Evolutionary conservation across 2,329 filamentous ascomycete genomes (phyloP).

Genomic region (Claviceps paspali): DNA sequence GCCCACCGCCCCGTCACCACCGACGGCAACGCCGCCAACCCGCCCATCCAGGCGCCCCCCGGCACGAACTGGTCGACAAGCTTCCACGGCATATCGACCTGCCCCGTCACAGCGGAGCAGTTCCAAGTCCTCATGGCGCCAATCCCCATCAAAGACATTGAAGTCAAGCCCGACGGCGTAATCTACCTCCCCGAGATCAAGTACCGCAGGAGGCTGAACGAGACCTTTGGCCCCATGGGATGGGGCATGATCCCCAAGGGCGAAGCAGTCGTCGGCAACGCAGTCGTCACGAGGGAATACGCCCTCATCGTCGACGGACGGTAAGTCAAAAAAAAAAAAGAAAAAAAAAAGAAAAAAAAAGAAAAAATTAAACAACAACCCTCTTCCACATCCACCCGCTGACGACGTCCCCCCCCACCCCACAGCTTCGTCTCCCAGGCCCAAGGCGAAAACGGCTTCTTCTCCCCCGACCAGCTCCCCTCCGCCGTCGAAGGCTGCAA

Average conservation of each 20-base stretch:
- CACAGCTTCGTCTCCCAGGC: conserved; percentile 80
- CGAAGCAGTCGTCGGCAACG: conserved; percentile 71
- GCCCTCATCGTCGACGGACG: conserved; percentile 76
- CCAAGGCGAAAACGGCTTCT: conserved; percentile 89
- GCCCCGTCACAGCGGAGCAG: conserved; percentile 56
- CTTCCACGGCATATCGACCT: conserved; percentile 61
- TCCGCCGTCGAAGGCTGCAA: conserved; percentile 95
- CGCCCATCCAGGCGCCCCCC: not conserved
- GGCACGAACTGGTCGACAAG: conserved; percentile 64
- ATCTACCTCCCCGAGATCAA: conserved; percentile 97
- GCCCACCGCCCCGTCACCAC: conserved; percentile 5
- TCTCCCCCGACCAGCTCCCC: conserved; percentile 75
- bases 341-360: no score
- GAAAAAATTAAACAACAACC: no score
- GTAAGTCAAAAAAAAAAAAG: conserved; percentile 31
- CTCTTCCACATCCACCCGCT: no score
- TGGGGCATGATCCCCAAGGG: conserved; percentile 88
- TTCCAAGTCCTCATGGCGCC: conserved; percentile 52
- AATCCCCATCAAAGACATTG: conserved; percentile 60
- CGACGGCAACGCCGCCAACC: conserved; percentile 1
- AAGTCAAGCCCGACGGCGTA: conserved; percentile 96
- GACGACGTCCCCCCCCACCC: no score
- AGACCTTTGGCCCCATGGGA: conserved; percentile 82
- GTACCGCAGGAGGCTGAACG: conserved; percentile 80
- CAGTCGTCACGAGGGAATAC: conserved; percentile 77